Evolutionary conservation across 208 protist species (phyloP).

Genomic region (Acanthamoeba royreba): DNA sequence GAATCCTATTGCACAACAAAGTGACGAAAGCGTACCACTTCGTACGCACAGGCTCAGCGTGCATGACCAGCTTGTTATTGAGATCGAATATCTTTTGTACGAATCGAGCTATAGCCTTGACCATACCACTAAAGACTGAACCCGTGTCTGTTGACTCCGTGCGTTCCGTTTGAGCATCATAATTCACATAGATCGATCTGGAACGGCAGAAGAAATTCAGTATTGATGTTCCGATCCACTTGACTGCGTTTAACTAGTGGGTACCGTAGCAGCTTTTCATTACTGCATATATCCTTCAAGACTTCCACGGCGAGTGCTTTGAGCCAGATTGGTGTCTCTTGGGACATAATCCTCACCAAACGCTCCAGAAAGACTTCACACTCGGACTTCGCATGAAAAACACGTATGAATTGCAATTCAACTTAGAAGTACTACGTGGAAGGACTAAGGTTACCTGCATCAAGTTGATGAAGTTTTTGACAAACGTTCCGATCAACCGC

Average conservation of each 20-base stretch:
- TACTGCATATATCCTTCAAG: neutral
- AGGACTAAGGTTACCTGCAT: neutral
- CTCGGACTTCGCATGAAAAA: neutral
- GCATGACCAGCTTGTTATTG: slow-evolving; percentile 27
- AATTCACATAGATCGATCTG: slow-evolving; percentile 37
- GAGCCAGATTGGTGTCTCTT: slow-evolving; percentile 34
- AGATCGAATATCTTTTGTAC: slow-evolving; percentile 11
- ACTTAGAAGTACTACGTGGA: neutral
- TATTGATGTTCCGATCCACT: neutral
- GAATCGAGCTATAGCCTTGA: slow-evolving; percentile 13
- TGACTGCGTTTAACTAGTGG: neutral
- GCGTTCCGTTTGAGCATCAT: neutral
- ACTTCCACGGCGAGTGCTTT: slow-evolving; percentile 19
- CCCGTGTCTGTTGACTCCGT: neutral
- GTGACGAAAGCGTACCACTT: neutral
- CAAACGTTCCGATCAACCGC: neutral
- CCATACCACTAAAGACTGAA: neutral
- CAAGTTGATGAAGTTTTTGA: slow-evolving; percentile 34
- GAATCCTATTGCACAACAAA: neutral
- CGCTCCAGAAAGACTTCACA: slow-evolving; percentile 43
- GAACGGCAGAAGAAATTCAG: neutral
- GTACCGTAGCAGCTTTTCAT: slow-evolving; percentile 20
- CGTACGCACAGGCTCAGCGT: neutral
- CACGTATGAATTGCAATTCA: neutral
- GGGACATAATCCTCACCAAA: neutral